These are phyloP conservation scores for Schwanniomyces polymorphus DNA, from an alignment of 805 yeast genomes.

Conservation along the genomic window DNA sequence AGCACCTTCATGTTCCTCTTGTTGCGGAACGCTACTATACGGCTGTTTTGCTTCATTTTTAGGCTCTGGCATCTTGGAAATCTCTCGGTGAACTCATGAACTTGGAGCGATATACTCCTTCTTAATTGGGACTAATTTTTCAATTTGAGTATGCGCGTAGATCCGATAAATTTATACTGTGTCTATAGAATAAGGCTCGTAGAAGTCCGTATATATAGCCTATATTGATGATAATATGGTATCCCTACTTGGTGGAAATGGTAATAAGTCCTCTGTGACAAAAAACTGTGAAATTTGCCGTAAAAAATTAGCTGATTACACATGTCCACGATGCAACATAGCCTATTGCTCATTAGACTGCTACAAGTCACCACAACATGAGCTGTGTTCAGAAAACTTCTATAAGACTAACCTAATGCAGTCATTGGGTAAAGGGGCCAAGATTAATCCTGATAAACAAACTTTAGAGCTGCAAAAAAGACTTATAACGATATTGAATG, in stretches of 20 bases:
- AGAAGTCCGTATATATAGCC: not conserved
- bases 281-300: slow-evolving; percentile 4
- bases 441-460: not conserved
- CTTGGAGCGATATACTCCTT: not conserved
- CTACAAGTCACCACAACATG: slow-evolving; percentile 5
- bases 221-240: not conserved
- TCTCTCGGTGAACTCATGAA: not conserved
- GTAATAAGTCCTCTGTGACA: not conserved
- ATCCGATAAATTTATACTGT: not conserved
- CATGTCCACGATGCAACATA: slow-evolving; percentile 5
- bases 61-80: not conserved
- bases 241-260: not conserved
- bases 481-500: slow-evolving; percentile 1
- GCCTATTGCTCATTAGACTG: slow-evolving; percentile 5
- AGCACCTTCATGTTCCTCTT: not conserved
- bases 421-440: not conserved
- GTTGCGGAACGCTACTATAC: slow-evolving; percentile 5
- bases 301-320: not conserved
- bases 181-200: too few relatives aligned
- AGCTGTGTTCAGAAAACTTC: slow-evolving; percentile 4
- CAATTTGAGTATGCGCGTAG: not conserved
- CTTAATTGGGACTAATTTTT: not conserved
- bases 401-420: slow-evolving; percentile 2
- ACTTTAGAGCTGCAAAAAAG: not conserved
- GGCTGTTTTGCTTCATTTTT: slow-evolving; percentile 1